Evolutionary conservation across 768 basidiomycete species (phyloP).

Genomic region (Rhodotorula taiwanensis): DNA sequence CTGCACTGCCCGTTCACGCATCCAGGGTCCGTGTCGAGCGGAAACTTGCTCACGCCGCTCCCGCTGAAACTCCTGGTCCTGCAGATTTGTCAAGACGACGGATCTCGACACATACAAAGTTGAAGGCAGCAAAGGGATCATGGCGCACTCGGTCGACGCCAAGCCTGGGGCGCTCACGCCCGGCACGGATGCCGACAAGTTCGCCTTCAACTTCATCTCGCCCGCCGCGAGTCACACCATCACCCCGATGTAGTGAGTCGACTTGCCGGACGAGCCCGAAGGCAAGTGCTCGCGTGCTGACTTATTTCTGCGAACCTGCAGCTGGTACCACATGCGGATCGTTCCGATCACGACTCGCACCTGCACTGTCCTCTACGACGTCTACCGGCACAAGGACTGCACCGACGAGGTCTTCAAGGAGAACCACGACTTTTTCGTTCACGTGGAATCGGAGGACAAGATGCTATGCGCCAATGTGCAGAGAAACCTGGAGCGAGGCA

Average conservation of each 20-base stretch:
- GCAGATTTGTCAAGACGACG: neutral
- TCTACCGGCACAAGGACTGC: conserved; percentile 5
- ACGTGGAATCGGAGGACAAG: conserved; percentile 11
- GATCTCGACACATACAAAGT: conserved; percentile 3
- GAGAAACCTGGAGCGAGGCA: neutral
- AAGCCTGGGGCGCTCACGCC: neutral
- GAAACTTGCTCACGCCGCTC: neutral
- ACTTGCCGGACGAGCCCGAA: too few species aligned
- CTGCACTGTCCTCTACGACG: conserved; percentile 2
- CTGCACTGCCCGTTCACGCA: conserved; percentile 1
- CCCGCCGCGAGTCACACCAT: neutral
- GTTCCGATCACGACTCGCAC: neutral
- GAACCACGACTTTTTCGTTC: conserved; percentile 2
- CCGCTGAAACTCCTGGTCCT: too few species aligned
- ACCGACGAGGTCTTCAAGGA: neutral
- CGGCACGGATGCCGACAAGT: conserved; percentile 3
- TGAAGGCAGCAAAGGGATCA: neutral
- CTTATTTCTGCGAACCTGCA: too few species aligned
- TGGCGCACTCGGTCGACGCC: neutral
- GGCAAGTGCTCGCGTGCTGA: too few species aligned
- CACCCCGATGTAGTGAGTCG: neutral
- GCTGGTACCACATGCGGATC: conserved; percentile 5
- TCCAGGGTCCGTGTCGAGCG: conserved; percentile 3
- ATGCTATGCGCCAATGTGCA: neutral
- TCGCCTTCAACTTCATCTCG: conserved; percentile 4